These are phyloP conservation scores for Pleurozium schreberi DNA, from an alignment of 225 moss, liverwort and hornwort species.

Conservation along the genomic window DNA sequence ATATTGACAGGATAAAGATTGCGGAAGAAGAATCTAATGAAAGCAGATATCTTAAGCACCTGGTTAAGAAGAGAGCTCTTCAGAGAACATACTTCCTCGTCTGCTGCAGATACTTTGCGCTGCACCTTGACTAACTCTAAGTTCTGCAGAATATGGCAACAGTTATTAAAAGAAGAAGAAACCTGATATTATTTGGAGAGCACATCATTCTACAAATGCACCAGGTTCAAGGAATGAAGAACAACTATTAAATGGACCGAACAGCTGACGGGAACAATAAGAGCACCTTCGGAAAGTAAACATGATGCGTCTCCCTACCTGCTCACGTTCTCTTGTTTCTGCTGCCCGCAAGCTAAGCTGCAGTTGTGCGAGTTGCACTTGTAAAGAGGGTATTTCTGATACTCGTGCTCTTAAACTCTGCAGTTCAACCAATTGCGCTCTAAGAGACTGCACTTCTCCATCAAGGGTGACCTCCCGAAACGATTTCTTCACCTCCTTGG, in stretches of 20 bases:
- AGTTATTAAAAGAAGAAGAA: neutral
- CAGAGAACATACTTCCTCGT: slow-evolving; percentile 16
- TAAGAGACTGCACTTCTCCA: slow-evolving; percentile 31
- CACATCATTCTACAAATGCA: neutral
- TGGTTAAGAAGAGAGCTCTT: slow-evolving; percentile 23
- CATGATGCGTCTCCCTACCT: slow-evolving; percentile 6
- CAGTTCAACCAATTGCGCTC: slow-evolving; percentile 13
- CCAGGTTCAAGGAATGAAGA: neutral
- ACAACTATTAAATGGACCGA: neutral
- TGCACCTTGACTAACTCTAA: slow-evolving; percentile 16
- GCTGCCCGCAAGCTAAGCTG: slow-evolving; percentile 16
- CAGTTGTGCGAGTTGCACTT: slow-evolving; percentile 1
- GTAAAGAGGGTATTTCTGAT: slow-evolving; percentile 13
- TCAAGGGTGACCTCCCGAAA: slow-evolving; percentile 41
- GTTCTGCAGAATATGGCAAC: slow-evolving; percentile 14
- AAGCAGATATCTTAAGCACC: neutral
- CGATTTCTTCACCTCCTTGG: slow-evolving; percentile 22
- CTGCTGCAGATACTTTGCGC: slow-evolving; percentile 16
- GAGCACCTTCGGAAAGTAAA: neutral
- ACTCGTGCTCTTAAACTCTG: slow-evolving; percentile 18
- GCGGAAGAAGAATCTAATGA: neutral
- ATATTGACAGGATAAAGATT: neutral
- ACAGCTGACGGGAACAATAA: neutral
- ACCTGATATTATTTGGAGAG: neutral
- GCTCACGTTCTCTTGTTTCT: slow-evolving; percentile 23